Conservation (phyloP, 75 land plant species). For the Selaginella moellendorffii region DNA sequence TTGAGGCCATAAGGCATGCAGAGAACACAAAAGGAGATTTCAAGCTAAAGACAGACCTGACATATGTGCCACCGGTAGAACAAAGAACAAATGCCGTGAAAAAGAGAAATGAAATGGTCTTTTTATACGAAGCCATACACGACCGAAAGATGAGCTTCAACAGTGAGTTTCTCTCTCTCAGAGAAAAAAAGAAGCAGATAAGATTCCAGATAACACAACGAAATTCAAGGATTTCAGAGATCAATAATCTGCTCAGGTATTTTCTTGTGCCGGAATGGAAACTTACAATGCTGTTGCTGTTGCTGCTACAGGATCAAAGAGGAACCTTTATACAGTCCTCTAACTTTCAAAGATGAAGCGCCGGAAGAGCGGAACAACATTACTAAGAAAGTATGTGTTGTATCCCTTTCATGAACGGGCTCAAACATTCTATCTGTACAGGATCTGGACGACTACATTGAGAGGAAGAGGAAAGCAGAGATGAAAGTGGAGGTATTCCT, state of each 20-base stretch:
- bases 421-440: too few relatives aligned
- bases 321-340: conserved; percentile 15
- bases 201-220: conserved; percentile 5
- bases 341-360: conserved; percentile 15
- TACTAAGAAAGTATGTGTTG: conserved; percentile 16
- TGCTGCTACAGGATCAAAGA: conserved; percentile 18
- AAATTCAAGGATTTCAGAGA: conserved; percentile 16
- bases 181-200: conserved; percentile 17
- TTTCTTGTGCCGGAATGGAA: not conserved
- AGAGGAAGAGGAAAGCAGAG: not conserved
- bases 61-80: conserved; percentile 20
- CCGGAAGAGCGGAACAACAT: conserved; percentile 27
- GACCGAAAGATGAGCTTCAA: conserved; percentile 24
- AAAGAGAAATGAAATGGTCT: conserved; percentile 26
- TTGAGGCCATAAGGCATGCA: conserved; percentile 20
- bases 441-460: not conserved
- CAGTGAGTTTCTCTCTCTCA: conserved; percentile 18
- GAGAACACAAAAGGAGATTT: conserved; percentile 23
- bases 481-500: not conserved
- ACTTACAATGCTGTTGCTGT: too few relatives aligned
- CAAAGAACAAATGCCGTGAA: conserved; percentile 21
- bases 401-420: too few relatives aligned
- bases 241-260: conserved; percentile 23
- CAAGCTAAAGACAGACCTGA: conserved; percentile 23
- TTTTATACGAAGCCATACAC: conserved; percentile 19